Base-by-base conservation (phyloP, 1,139 yeast species). In the Blastobotrys ciferrii region DNA sequence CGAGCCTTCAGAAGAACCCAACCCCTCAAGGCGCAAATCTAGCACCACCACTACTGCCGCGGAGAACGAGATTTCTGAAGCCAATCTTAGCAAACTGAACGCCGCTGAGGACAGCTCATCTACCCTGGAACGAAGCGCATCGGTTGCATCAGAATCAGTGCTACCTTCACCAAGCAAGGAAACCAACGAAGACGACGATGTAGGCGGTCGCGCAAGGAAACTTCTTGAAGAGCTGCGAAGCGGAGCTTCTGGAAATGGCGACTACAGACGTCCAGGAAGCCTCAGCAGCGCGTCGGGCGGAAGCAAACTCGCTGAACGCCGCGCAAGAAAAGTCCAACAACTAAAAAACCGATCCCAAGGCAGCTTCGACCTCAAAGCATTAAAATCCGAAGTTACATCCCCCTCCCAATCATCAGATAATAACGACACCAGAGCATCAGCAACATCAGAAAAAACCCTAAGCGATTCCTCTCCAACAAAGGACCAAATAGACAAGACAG, bases 121-220 rank as follows among this genome's bases (percentile, higher is more conserved):
- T 18, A 45, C 25, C 7, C 17, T 44, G 17, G 48, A 44, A 31
- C 36, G 53, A 28, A 43, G 44, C 41, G 30, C 43, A 7, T 49
- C 52, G 17, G 39, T 32, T 14, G 41, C 36, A 14, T 42, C 50
- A 9, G 53, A 49, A 19, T 45, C 50, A 9, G 52, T 47, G 3
- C 15, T 49, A 2, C 36, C 50, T n/a, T 19, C 42, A 4, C 30
- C 30, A 11, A 17, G 36, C 4, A 12, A 31, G 6, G 43, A 40
- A 14, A 30, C 41, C 14, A 52, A 53, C 9, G 87, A 83, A 15
- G 85, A 71, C 3, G 74, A 65, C 35, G 82, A 78, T 56, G 51
- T 80, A 20, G 82, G 82, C 2, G 73, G 74, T 3, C 71, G 88
- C 49, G 88, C 88, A 0, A 70, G 85, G 56, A 75, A 72, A 54